These are phyloP conservation scores for Tolypocladium sp. DNA, from an alignment of 2,329 filamentous ascomycete genomes.

Conservation along the genomic window DNA sequence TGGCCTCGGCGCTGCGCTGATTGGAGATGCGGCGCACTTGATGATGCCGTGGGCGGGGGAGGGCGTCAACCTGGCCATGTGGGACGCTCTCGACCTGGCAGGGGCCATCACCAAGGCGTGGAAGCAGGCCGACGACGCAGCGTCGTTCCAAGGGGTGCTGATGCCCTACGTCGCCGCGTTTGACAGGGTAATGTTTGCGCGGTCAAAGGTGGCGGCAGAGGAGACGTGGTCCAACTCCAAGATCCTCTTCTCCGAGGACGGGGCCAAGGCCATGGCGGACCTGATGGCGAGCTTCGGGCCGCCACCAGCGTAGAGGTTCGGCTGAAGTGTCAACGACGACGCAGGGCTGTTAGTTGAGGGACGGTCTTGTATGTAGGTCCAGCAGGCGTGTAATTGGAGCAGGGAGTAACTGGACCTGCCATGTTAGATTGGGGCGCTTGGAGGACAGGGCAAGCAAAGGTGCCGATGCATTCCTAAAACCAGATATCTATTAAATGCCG, in stretches of 20 bases:
- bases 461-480: not conserved
- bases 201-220: conserved; percentile 2
- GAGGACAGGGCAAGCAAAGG: not conserved
- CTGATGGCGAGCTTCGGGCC: conserved; percentile 1
- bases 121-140: not conserved
- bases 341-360: no score
- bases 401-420: no score
- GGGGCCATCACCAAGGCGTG: conserved; percentile 15
- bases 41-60: conserved; percentile 43
- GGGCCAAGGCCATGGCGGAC: conserved; percentile 4
- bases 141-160: conserved; percentile 8
- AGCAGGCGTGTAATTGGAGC: not conserved
- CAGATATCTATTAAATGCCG: not conserved
- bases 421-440: not conserved
- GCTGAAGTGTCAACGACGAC: not conserved
- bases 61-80: conserved; percentile 44
- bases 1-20: conserved; percentile 32
- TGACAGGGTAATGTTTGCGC: conserved; percentile 1
- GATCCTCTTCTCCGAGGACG: conserved; percentile 2
- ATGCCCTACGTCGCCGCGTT: conserved; percentile 5
- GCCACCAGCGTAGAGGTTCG: not conserved
- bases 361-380: not conserved
- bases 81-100: conserved; percentile 36
- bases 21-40: conserved; percentile 47
- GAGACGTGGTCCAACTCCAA: conserved; percentile 4